Evolutionary conservation across 768 basidiomycete species (phyloP).

Genomic region (Pseudohyphozyma bogoriensis): DNA sequence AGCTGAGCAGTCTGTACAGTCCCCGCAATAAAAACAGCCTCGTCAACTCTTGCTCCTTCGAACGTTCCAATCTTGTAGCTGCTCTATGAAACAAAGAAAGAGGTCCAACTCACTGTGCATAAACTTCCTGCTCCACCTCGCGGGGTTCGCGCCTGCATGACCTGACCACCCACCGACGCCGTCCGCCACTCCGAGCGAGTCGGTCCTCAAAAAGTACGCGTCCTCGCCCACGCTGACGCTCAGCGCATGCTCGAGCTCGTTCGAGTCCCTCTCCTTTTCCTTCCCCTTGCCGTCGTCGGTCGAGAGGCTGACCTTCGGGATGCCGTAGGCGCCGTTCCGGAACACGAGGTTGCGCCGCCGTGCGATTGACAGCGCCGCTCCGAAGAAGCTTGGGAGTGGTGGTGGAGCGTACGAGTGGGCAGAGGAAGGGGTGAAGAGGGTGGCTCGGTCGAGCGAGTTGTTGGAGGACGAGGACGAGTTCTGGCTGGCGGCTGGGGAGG

Average conservation of each 20-base stretch:
- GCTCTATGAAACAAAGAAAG: no score
- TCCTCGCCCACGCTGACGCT: constrained; percentile 66
- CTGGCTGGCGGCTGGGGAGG: not conserved
- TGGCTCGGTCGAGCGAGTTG: constrained; percentile 7
- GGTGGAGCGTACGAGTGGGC: constrained; percentile 10
- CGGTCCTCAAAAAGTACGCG: constrained; percentile 49
- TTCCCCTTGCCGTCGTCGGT: constrained; percentile 22
- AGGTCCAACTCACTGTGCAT: constrained; percentile 51
- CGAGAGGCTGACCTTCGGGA: constrained; percentile 50
- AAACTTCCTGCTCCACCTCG: constrained; percentile 52
- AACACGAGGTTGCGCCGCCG: constrained; percentile 46
- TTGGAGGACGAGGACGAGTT: constrained; percentile 22
- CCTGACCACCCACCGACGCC: constrained; percentile 83
- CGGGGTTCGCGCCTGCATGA: constrained; percentile 44
- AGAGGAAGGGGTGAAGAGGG: constrained; percentile 28
- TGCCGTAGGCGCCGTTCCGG: constrained; percentile 73
- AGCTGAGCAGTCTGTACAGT: constrained; percentile 23
- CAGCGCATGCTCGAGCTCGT: constrained; percentile 13
- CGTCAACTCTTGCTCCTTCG: not conserved
- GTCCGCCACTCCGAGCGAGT: constrained; percentile 88
- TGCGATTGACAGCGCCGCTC: constrained; percentile 29
- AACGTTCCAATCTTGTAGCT: no score
- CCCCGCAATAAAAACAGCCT: no score
- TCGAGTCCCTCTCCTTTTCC: constrained; percentile 10
- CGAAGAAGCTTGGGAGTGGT: constrained; percentile 29